Evolutionary conservation across 2,329 filamentous ascomycete species (phyloP), one percentile per base, ranked within the genome.

Genomic region (Exophiala mesophila): DNA sequence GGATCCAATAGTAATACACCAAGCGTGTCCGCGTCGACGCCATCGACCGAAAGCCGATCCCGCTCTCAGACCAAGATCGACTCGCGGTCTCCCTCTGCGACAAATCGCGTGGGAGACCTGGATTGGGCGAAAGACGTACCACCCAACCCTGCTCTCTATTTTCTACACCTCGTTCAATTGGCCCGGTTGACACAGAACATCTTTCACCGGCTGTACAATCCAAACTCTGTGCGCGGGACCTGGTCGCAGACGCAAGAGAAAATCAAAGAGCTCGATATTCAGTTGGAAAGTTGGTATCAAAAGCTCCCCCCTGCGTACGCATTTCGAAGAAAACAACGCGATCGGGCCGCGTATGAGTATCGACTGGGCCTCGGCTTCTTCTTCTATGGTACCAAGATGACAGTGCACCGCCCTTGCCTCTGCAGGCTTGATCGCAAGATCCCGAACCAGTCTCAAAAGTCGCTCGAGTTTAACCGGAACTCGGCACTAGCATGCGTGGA

Each of bases 371-470:
- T 71, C 13, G 68, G 64, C 3, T 65, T 71, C 36, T 59, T 63
- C 36, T 71, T 65, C 54, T 67, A 70, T 44, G 68, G 68, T 41
- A 59, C 63, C 15, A 62, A 63, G 16, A 67, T 68, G 41, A 67
- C 65, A 13, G 57, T 70, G 5, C 64, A 68, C 33, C 64, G 68
- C 12, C 68, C 68, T 3, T 70, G 66, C 48, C 61, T 70, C n/a
- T 71, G 68, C 46, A 63, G 66, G 13, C 60, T 65, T 17, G 67
- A 68, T 37, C 59, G 64, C 23, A 57, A 57, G 13, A 44, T 59
- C 15, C 45, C 56, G 7, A 45, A 54, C 19, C 57, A 60, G 18
- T 59, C 61, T 4, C 41, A n/a, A 26, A 50, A 56, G 10, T 51
- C 53, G 10, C 54, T 58, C 13, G 52, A 52, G 12, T 67, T 66